These are phyloP conservation scores for Candida fluviatilis DNA, from an alignment of 805 yeast genomes.

Conservation along the genomic window DNA sequence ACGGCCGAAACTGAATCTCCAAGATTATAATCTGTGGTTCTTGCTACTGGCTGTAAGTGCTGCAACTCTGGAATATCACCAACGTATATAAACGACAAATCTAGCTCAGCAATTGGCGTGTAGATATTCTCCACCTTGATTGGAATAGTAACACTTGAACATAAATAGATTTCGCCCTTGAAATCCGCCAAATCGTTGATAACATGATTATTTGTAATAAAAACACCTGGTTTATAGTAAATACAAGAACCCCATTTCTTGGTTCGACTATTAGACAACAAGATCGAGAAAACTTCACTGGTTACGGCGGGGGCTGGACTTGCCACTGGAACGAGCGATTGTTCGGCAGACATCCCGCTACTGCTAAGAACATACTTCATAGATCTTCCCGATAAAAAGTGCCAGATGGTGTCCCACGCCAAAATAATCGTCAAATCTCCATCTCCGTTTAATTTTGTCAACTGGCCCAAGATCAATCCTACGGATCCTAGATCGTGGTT, in stretches of 20 bases:
- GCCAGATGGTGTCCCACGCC: constrained; percentile 21
- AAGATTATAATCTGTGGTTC: constrained; percentile 1
- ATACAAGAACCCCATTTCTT: constrained; percentile 44
- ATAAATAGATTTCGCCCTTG: constrained; percentile 6
- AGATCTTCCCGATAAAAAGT: constrained; percentile 3
- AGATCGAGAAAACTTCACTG: constrained; percentile 16
- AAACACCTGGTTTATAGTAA: constrained; percentile 21
- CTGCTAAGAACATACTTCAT: constrained; percentile 1
- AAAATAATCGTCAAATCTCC: constrained; percentile 39
- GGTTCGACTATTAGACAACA: constrained; percentile 5
- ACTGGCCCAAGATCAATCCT: constrained; percentile 38
- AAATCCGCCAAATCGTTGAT: constrained; percentile 8
- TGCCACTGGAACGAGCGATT: not conserved
- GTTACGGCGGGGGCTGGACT: not conserved
- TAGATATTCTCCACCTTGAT: constrained; percentile 17
- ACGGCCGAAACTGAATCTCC: constrained; percentile 25
- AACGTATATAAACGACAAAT: constrained; percentile 34
- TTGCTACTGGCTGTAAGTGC: not conserved
- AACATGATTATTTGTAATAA: constrained; percentile 44
- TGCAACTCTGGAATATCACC: constrained; percentile 10
- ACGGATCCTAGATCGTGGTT: constrained; percentile 12
- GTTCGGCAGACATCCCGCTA: constrained; percentile 1
- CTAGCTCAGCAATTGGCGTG: constrained; percentile 30
- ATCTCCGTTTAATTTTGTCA: constrained; percentile 39
- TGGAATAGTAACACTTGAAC: constrained; percentile 4